These are phyloP conservation scores for Coemansia sp. DNA, from an alignment of 192 early-diverging fungal genomes.

Conservation along the genomic window DNA sequence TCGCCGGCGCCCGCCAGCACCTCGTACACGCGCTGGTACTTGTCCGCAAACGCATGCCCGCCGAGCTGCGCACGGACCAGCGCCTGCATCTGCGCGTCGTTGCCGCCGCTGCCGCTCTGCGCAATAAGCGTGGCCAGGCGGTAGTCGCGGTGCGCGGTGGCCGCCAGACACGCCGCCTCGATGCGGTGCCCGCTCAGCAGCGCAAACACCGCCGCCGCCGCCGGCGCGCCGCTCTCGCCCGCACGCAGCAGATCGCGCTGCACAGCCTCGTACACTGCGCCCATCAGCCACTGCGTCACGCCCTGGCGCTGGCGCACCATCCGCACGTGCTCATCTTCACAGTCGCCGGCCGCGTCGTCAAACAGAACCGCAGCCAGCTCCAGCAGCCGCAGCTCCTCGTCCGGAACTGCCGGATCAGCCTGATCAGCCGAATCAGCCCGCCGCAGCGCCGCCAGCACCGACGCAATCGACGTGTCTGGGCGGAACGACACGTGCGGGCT, in stretches of 20 bases:
- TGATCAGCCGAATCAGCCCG: too few species aligned
- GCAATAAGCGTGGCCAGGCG: constrained; percentile 75
- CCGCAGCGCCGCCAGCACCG: constrained; percentile 4
- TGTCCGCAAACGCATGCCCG: constrained; percentile 7
- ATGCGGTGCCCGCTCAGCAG: constrained; percentile 62
- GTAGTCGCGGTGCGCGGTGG: constrained; percentile 64
- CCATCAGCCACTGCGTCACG: constrained; percentile 64
- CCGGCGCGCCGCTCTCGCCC: constrained; percentile 17
- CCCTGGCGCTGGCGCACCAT: constrained; percentile 54
- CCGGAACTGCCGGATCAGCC: not conserved
- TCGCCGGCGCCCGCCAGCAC: constrained; percentile 54
- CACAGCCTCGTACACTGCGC: constrained; percentile 51
- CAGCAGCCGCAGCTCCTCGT: constrained; percentile 18
- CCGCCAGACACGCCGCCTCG: constrained; percentile 60
- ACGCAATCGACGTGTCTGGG: constrained; percentile 14
- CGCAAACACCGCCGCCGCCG: constrained; percentile 52
- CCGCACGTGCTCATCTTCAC: constrained; percentile 28
- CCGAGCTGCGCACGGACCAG: constrained; percentile 36
- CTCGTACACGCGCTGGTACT: constrained; percentile 58
- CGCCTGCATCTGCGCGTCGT: constrained; percentile 28
- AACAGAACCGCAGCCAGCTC: constrained; percentile 40
- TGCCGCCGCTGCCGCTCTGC: constrained; percentile 58
- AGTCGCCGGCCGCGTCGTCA: constrained; percentile 8
- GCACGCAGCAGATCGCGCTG: constrained; percentile 43
- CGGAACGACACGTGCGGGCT: constrained; percentile 8